Conservation (phyloP, 2,329 filamentous ascomycete genomes). For the Cladosporium cucumerinum region DNA sequence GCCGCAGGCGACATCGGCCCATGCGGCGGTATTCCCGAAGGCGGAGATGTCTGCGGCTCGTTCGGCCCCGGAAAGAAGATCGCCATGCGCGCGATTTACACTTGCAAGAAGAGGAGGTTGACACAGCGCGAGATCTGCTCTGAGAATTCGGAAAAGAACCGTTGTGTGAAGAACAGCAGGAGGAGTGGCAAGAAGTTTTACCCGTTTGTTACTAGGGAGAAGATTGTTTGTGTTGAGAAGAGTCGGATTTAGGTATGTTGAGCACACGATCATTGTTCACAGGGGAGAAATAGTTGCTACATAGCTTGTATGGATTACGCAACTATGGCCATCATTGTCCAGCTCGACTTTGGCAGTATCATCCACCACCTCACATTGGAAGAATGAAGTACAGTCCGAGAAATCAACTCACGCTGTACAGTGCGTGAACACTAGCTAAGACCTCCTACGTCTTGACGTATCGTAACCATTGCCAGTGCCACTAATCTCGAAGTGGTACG, state of each 20-base stretch:
- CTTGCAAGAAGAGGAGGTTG: not conserved
- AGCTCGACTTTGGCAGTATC: too few relatives aligned
- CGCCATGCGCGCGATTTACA: not conserved
- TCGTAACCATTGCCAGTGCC: too few relatives aligned
- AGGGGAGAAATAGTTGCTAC: too few relatives aligned
- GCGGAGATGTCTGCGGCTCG: constrained; percentile 1
- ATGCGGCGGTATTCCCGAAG: not conserved
- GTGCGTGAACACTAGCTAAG: too few relatives aligned
- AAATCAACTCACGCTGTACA: too few relatives aligned
- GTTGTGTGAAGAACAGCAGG: not conserved
- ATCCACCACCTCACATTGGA: too few relatives aligned
- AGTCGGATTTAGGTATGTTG: not conserved
- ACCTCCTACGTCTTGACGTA: too few relatives aligned
- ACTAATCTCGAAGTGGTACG: too few relatives aligned
- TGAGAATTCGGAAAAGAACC: not conserved
- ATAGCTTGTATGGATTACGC: too few relatives aligned
- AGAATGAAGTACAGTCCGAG: too few relatives aligned
- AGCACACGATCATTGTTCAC: not conserved
- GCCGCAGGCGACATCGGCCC: not conserved
- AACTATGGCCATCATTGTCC: too few relatives aligned
- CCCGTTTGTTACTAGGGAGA: not conserved
- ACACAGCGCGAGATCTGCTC: not conserved
- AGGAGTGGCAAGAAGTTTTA: constrained; percentile 3
- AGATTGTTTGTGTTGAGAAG: constrained; percentile 4
- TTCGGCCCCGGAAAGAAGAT: not conserved